Evolutionary conservation across 2,329 filamentous ascomycete species (phyloP).

Genomic region (Aspergillus sp.): DNA sequence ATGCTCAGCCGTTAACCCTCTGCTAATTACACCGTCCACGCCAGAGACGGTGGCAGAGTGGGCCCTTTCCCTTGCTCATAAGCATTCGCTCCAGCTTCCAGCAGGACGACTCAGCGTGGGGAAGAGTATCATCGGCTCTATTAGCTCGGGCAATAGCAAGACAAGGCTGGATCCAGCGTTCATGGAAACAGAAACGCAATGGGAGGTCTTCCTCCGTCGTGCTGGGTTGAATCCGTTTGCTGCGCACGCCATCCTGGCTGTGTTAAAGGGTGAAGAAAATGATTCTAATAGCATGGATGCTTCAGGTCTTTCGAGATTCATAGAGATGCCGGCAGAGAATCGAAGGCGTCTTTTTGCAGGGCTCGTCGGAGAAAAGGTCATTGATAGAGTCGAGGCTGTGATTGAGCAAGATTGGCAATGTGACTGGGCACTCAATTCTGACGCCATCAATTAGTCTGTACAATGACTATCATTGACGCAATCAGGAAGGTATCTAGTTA

Average conservation of each 20-base stretch:
- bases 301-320: slow-evolving; percentile 37
- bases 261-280: slow-evolving; percentile 17
- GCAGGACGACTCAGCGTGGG: neutral
- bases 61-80: slow-evolving; percentile 47
- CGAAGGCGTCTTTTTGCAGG: slow-evolving; percentile 44
- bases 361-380: slow-evolving; percentile 48
- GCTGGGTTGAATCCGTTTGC: slow-evolving; percentile 64
- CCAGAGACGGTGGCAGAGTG: slow-evolving; percentile 45
- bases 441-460: neutral
- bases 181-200: slow-evolving; percentile 53
- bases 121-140: slow-evolving; percentile 1
- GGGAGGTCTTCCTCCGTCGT: slow-evolving; percentile 59
- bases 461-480: neutral
- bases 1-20: slow-evolving; percentile 7
- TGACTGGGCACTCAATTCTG: slow-evolving; percentile 16
- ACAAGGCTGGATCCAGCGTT: slow-evolving; percentile 21
- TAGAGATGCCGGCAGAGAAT: slow-evolving; percentile 48
- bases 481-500: neutral
- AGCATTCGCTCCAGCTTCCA: slow-evolving; percentile 26
- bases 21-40: slow-evolving; percentile 6
- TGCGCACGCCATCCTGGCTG: slow-evolving; percentile 53
- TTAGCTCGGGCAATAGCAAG: neutral
- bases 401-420: slow-evolving; percentile 47
- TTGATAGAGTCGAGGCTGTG: slow-evolving; percentile 44
- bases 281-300: neutral